phyloP scores from a whole-genome alignment of 1,284 basidiomycete genomes.

The Malassezia vespertilionis region DNA sequence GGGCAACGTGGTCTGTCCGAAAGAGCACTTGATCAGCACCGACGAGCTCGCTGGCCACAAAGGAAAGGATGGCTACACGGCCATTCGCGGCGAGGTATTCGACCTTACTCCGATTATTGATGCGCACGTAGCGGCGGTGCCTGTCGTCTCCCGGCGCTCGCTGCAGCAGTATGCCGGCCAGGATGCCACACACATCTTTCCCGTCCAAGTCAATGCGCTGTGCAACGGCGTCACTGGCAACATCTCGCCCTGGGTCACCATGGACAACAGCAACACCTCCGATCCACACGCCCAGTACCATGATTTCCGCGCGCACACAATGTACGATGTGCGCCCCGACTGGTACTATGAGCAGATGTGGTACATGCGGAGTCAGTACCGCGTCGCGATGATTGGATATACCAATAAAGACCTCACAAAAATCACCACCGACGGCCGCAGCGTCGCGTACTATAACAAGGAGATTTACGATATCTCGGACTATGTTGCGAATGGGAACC shows the following conservation, averaged over 20 bases:
- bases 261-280: constrained; percentile 69
- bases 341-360: constrained; percentile 81
- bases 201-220: constrained; percentile 87
- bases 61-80: constrained; percentile 62
- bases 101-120: constrained; percentile 53
- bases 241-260: constrained; percentile 71
- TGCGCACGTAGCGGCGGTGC: constrained; percentile 59
- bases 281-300: constrained; percentile 71
- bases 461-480: constrained; percentile 77
- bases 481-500: constrained; percentile 53
- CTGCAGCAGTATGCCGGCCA: constrained; percentile 74
- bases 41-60: constrained; percentile 67
- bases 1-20: constrained; percentile 81
- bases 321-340: constrained; percentile 80
- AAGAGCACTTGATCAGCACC: constrained; percentile 74
- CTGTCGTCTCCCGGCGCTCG: constrained; percentile 63
- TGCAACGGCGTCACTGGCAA: constrained; percentile 74
- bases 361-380: constrained; percentile 68
- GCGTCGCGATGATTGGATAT: constrained; percentile 79
- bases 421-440: constrained; percentile 56
- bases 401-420: constrained; percentile 66
- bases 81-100: constrained; percentile 86
- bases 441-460: constrained; percentile 69
- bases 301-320: constrained; percentile 66
- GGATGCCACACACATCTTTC: constrained; percentile 70